These are phyloP conservation scores for Linum tenue DNA, from an alignment of 345 rosid genomes.

Conservation along the genomic window DNA sequence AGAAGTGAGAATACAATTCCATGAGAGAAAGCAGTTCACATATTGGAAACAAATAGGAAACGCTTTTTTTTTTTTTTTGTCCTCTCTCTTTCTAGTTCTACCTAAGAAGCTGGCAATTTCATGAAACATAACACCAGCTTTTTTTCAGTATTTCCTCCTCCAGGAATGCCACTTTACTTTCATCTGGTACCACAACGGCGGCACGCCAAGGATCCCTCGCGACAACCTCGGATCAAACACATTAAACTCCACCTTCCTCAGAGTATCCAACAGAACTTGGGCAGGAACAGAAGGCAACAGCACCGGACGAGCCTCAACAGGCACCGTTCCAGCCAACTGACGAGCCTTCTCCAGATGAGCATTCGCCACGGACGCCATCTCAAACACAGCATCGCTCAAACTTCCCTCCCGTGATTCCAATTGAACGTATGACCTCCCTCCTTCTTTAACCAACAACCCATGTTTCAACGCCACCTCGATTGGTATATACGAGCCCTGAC, in stretches of 20 bases:
- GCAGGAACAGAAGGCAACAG: constrained; percentile 74
- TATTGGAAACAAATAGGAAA: no score
- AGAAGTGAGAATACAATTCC: no score
- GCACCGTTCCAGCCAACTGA: constrained; percentile 51
- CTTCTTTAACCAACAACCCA: constrained; percentile 53
- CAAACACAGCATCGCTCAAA: constrained; percentile 56
- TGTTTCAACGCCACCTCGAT: constrained; percentile 59
- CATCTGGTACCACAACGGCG: constrained; percentile 71
- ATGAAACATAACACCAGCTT: no score
- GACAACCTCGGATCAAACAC: constrained; percentile 73
- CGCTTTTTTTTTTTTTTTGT: no score
- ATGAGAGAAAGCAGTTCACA: no score
- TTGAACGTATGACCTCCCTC: constrained; percentile 47
- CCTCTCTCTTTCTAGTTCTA: no score
- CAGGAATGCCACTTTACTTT: constrained; percentile 79
- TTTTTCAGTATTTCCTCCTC: constrained; percentile 45
- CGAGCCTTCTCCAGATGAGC: constrained; percentile 76
- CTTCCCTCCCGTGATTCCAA: constrained; percentile 52
- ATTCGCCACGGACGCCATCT: constrained; percentile 84
- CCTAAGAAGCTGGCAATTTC: no score
- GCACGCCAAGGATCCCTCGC: constrained; percentile 62
- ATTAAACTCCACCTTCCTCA: constrained; percentile 58
- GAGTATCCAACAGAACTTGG: constrained; percentile 59
- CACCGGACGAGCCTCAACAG: constrained; percentile 59
- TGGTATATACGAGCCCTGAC: constrained; percentile 63